A percentile compares a stretch with the other conserved stretches of the same genome.
phyloP scores from a whole-genome alignment of 2,329 filamentous ascomycete species.

The Aspergillus transmontanensis region DNA sequence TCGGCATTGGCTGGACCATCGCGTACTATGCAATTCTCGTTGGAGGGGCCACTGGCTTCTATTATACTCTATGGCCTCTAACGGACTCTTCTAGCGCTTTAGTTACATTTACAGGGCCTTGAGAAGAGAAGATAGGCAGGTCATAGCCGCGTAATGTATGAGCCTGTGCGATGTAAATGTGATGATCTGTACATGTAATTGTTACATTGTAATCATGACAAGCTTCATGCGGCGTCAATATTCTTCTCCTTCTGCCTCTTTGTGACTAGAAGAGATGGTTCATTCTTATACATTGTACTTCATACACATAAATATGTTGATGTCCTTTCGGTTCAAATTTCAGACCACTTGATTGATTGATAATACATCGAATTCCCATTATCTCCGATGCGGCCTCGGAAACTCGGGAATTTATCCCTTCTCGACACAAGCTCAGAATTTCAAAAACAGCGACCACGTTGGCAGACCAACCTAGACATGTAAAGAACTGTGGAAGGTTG shows the following conservation, averaged over 20 bases:
- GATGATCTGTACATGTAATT: background rate
- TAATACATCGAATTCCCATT: constrained; percentile 12
- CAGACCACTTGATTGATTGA: background rate
- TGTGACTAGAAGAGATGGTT: background rate
- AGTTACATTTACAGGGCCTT: constrained; percentile 30
- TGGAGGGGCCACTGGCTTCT: constrained; percentile 72
- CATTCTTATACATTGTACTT: too few species aligned
- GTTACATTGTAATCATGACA: background rate
- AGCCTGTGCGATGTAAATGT: background rate
- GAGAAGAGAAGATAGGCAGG: background rate
- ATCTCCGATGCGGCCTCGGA: constrained; percentile 24
- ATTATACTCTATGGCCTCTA: constrained; percentile 68
- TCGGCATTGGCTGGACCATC: constrained; percentile 66
- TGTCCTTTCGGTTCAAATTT: background rate
- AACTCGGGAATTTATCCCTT: constrained; percentile 10
- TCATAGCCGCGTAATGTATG: background rate
- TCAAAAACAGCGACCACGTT: background rate
- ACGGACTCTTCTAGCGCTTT: constrained; percentile 58
- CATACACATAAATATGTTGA: background rate
- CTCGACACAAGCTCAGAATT: background rate
- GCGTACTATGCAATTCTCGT: constrained; percentile 79
- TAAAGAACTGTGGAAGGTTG: background rate
- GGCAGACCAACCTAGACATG: background rate
- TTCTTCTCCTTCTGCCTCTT: background rate
- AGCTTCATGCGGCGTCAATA: background rate